Base-by-base conservation (phyloP, 208 protist species). In the Trypanosoma brucei region DNA sequence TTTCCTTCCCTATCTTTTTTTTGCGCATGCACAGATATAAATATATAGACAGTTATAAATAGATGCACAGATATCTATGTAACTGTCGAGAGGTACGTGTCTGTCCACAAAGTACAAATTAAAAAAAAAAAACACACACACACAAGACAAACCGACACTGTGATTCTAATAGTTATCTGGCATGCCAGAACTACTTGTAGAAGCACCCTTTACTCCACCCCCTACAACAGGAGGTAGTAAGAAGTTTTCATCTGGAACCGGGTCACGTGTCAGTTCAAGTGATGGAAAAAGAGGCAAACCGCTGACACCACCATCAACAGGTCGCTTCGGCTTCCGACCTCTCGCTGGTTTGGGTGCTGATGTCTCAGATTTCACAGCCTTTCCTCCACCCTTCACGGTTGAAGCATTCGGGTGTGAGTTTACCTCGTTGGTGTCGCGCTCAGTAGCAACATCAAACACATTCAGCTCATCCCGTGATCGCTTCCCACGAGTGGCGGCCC, bases 211-310 rank as follows among this genome's bases (percentile, higher is more conserved):
- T 11, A 46, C 11, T 46, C 42, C 42, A 46, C 6, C 42, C 42
- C 42, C 42, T 14, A 11, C 6, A 11, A 11, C 6, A 46, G 42
- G 42, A 14, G 42, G 42, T 11, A 46, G 42, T 11, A 11, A 46
- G 11, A 46, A 6, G 11, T 14, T 22, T 30, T 70, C 64, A 3
- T 48, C 64, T 36, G 64, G 49, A 56, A 70, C 48, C 30, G 14
- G 46, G 14, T 70, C 44, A 51, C 52, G 56, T 1, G 64, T 70
- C 39, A 70, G 48, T 30, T 70, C 48, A 39, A 70, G 51, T 36
- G 38, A 52, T 3, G 65, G 65, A 38, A 50, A 54, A 35, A 51
- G 4, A 54, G 65, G 50, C 44, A 8, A 48, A n/a, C 6, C 31
- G 6, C 0, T 33, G 31, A 6, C 50, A 34, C 6, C 6, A 8